Evolutionary conservation across 768 basidiomycete species (phyloP).

Genomic region (Pleurotus pulmonarius): DNA sequence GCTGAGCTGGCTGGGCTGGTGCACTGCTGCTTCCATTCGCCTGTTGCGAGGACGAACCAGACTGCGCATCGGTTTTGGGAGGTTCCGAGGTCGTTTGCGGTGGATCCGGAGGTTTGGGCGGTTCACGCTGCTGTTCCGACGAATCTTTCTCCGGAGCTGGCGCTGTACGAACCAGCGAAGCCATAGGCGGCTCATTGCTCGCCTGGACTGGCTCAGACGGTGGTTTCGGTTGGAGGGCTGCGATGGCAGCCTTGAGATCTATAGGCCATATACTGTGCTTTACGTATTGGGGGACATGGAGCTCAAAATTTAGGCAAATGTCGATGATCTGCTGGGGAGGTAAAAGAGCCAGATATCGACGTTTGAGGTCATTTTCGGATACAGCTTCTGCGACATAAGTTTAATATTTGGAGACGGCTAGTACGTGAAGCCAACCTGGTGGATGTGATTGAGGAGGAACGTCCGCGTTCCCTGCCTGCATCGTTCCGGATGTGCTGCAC

Average conservation of each 20-base stretch:
- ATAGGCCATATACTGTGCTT: conserved; percentile 70
- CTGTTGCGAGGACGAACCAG: conserved; percentile 15
- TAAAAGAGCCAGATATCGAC: conserved; percentile 66
- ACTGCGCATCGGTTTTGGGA: conserved; percentile 14
- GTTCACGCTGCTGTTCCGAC: conserved; percentile 15
- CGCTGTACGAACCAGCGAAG: conserved; percentile 12
- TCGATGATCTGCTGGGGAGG: conserved; percentile 73
- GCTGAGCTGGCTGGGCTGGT: conserved; percentile 11
- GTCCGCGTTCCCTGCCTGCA: conserved; percentile 47
- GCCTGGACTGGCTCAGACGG: conserved; percentile 20
- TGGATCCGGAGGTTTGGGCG: conserved; percentile 15
- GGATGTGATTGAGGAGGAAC: conserved; percentile 23
- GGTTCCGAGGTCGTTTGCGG: conserved; percentile 12
- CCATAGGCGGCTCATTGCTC: conserved; percentile 17
- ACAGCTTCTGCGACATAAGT: conserved; percentile 13
- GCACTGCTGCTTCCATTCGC: conserved; percentile 12
- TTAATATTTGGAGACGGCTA: too few relatives aligned
- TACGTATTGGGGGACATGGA: conserved; percentile 61
- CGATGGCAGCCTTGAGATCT: conserved; percentile 64
- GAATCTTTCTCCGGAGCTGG: conserved; percentile 23
- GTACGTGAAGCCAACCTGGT: conserved; percentile 25
- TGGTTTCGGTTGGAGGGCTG: conserved; percentile 33
- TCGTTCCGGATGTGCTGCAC: conserved; percentile 63
- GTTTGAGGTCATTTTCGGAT: conserved; percentile 60
- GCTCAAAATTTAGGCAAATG: conserved; percentile 69